Percentiles rank a stretch among this genome's conserved stretches.
These are phyloP conservation scores for Fragilariopsis cylindrus DNA, from an alignment of 108 stramenopile species.

Conservation along the genomic window DNA sequence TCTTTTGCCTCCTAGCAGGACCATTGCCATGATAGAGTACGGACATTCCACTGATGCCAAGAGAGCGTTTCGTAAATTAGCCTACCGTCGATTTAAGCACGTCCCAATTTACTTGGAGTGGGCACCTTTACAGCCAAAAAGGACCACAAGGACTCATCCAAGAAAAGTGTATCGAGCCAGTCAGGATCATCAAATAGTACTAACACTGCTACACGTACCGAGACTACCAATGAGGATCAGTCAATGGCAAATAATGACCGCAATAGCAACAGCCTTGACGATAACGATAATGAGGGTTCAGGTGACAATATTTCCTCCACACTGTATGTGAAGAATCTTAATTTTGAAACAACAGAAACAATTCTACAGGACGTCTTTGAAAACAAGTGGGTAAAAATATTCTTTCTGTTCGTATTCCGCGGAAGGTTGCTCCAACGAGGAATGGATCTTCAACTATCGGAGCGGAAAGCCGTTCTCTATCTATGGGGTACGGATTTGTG, in stretches of 20 bases:
- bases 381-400: slow-evolving; percentile 50
- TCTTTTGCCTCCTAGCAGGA: slow-evolving; percentile 85
- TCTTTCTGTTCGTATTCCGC: slow-evolving; percentile 88
- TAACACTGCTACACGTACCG: not conserved
- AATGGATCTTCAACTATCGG: not conserved
- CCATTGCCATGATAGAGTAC: slow-evolving; percentile 94
- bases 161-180: not conserved
- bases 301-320: slow-evolving; percentile 39
- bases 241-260: not conserved
- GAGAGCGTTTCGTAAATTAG: slow-evolving; percentile 87
- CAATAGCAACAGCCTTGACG: not conserved
- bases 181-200: not conserved
- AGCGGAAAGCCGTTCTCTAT: slow-evolving; percentile 46
- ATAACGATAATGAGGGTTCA: slow-evolving; percentile 17
- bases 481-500: slow-evolving; percentile 98
- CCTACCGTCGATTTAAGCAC: slow-evolving; percentile 93
- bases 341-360: slow-evolving; percentile 89
- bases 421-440: slow-evolving; percentile 67
- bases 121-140: slow-evolving; percentile 80
- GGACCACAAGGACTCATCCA: not conserved
- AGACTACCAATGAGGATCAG: not conserved
- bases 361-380: slow-evolving; percentile 66
- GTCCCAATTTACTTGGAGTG: slow-evolving; percentile 98
- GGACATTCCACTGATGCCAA: slow-evolving; percentile 86
- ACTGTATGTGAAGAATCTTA: slow-evolving; percentile 96